Evolutionary conservation across 768 basidiomycete species (phyloP).

Genomic region (Filobasidium floriforme): DNA sequence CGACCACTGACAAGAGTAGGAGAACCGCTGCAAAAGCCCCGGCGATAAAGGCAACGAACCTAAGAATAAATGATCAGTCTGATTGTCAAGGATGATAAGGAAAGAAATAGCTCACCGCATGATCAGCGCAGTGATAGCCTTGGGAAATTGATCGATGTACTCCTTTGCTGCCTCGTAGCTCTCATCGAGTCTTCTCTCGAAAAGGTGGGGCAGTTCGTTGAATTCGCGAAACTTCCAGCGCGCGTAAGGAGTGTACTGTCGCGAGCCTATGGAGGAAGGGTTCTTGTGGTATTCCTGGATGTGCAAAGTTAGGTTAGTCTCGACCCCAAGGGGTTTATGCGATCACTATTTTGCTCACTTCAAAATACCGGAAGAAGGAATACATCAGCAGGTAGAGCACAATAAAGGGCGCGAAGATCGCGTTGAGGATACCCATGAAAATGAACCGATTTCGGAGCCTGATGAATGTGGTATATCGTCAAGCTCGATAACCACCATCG

Average conservation of each 20-base stretch:
- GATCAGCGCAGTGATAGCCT: slow-evolving; percentile 78
- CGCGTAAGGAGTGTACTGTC: slow-evolving; percentile 87
- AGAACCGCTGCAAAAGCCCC: slow-evolving; percentile 96
- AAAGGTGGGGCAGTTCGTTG: slow-evolving; percentile 93
- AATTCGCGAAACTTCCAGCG: slow-evolving; percentile 99
- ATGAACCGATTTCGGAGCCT: slow-evolving; percentile 80
- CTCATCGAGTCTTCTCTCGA: slow-evolving; percentile 73
- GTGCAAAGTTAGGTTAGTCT: not conserved
- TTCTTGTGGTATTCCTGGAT: slow-evolving; percentile 95
- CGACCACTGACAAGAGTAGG: slow-evolving; percentile 78
- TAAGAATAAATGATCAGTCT: slow-evolving; percentile 38
- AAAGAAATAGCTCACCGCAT: slow-evolving; percentile 60
- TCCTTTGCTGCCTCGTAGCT: slow-evolving; percentile 84
- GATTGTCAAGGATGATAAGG: not conserved
- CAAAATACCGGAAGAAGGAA: slow-evolving; percentile 99
- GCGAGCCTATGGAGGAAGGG: slow-evolving; percentile 84
- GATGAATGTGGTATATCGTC: not conserved
- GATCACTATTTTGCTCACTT: slow-evolving; percentile 56
- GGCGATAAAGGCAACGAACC: slow-evolving; percentile 91
- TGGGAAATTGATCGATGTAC: slow-evolving; percentile 97
- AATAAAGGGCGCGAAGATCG: slow-evolving; percentile 92
- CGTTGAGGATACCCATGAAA: slow-evolving; percentile 95
- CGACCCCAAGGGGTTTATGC: not conserved
- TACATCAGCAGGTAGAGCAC: slow-evolving; percentile 93
- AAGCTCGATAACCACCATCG: not conserved